Evolutionary conservation across 768 basidiomycete species (phyloP), one percentile per base, ranked within the genome.

Genomic region (Chlorophyllum brunneum): DNA sequence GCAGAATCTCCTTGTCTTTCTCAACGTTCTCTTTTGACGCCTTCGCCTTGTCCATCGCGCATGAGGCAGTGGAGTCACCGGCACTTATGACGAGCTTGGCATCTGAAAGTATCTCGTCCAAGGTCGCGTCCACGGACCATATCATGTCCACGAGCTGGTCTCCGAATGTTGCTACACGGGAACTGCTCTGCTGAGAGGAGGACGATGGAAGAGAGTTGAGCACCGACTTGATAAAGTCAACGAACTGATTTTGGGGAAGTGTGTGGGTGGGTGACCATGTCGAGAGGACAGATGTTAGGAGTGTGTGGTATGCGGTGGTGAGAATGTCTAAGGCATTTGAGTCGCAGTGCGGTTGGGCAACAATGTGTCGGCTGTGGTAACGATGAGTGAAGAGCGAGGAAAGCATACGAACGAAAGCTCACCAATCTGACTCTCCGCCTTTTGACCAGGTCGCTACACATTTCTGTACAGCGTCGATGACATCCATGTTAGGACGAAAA

Each of bases 121-220:
- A 65, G 57, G 86, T 81, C 31, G 80, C 74, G 67, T 93, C 92
- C 39, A 88, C 65, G 16, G 88, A 78, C 92, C 92, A 94, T 39
- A 91, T 74, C 60, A 88, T 75, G 63, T 94, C 92, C 18, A 94
- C 78, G 2, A 93, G 70, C 40, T 81, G 66, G 59, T 91, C 88
- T 9, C 85, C 84, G 51, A 92, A 81, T 9, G 75, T 70, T 41
- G 72, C 66, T 7, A 33, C 36, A 22, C 37, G 16, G 5, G 51
- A 39, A 7, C 37, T 45, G 33, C 79, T 78, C 7, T 77, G 74
- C 6, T 81, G 76, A 9, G 67, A 66, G 4, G 86, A 87, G 18
- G 88, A 86, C n/a, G 81, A 82, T 16, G 88, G 89, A 8, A 89
- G 74, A 39, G 68, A 71, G 44, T 72, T 69, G 36, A 86, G 64